These are phyloP conservation scores for Rubus parviflorus DNA, from an alignment of 306 rosid species.

Conservation along the genomic window DNA sequence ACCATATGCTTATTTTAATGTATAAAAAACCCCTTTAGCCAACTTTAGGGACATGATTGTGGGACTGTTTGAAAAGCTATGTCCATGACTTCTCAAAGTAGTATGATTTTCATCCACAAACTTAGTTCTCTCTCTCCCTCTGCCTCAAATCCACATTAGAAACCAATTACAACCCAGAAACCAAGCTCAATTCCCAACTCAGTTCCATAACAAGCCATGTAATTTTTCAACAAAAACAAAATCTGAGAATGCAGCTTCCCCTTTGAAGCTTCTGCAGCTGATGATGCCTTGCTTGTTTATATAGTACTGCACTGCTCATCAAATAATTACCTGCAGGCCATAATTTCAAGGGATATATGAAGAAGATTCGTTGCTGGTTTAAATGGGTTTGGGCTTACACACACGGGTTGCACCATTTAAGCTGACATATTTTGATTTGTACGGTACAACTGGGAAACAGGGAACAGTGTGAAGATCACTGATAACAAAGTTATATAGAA, in stretches of 20 bases:
- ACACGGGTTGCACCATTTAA: conserved; percentile 25
- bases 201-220: not conserved
- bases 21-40: not conserved
- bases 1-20: not conserved
- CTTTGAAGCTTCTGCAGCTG: not conserved
- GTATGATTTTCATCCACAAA: not conserved
- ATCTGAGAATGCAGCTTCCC: conserved; percentile 16
- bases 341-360: conserved; percentile 1
- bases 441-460: conserved; percentile 10
- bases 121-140: not conserved
- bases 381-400: conserved; percentile 7
- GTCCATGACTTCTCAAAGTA: conserved; percentile 25
- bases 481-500: conserved; percentile 12
- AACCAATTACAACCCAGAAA: not conserved
- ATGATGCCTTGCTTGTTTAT: conserved; percentile 3
- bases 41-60: conserved; percentile 6
- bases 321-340: conserved; percentile 6
- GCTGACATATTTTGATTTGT: conserved; percentile 21
- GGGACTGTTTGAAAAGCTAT: conserved; percentile 18
- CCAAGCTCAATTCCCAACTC: conserved; percentile 11
- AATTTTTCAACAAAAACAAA: not conserved
- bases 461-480: not conserved
- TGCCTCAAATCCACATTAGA: not conserved
- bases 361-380: conserved; percentile 12
- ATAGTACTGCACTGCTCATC: conserved; percentile 7